Conservation (phyloP, 1,139 yeast genomes). For the Magnusiomyces paraingens region DNA sequence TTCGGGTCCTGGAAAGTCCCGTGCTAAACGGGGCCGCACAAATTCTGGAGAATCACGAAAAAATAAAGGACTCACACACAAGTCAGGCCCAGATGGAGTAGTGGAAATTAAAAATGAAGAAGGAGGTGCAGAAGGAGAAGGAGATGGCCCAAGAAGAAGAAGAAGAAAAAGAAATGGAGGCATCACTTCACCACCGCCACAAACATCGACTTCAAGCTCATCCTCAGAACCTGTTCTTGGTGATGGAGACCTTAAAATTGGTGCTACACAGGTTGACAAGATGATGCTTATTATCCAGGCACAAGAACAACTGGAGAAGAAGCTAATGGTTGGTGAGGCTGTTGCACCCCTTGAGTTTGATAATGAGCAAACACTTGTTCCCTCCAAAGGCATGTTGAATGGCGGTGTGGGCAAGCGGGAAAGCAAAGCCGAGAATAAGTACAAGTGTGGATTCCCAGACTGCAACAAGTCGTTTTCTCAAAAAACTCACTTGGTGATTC, state of each 20-base stretch:
- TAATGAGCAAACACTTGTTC: conserved; percentile 40
- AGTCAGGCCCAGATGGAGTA: too few species aligned
- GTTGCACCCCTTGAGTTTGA: conserved; percentile 25
- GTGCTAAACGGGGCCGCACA: too few species aligned
- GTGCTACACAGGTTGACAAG: conserved; percentile 85
- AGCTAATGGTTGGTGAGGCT: conserved; percentile 25
- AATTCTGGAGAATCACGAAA: too few species aligned
- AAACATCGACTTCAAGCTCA: too few species aligned
- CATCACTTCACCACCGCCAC: too few species aligned
- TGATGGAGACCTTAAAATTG: conserved; percentile 39
- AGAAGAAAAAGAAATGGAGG: too few species aligned
- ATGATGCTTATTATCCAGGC: conserved; percentile 88
- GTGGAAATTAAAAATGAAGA: too few species aligned
- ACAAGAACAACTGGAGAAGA: conserved; percentile 57
- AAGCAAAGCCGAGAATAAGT: conserved; percentile 33
- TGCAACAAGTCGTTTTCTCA: conserved; percentile 82
- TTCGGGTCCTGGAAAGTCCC: too few species aligned
- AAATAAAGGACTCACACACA: too few species aligned
- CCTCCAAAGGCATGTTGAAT: conserved; percentile 60
- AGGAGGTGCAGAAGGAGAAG: too few species aligned
- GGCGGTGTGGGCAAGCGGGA: conserved; percentile 79
- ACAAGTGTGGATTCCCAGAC: conserved; percentile 55
- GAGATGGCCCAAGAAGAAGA: too few species aligned
- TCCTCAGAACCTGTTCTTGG: too few species aligned
- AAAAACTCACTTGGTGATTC: conserved; percentile 87